Evolutionary conservation across 169 alveolate genomes (phyloP).

Genomic region (Cryptosporidium bovis): DNA sequence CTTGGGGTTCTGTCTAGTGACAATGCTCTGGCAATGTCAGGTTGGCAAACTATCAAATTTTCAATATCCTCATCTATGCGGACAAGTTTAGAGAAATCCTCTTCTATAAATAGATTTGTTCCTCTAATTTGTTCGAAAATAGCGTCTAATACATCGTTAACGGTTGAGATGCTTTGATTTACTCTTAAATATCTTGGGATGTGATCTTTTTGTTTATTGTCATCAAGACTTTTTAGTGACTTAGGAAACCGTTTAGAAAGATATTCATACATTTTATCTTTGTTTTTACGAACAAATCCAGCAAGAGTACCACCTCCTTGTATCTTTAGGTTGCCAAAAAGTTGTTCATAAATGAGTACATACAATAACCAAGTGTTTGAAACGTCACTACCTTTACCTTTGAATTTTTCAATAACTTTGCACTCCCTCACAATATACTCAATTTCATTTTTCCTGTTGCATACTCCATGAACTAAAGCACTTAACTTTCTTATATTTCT

Average conservation of each 20-base stretch:
- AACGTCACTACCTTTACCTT: background rate
- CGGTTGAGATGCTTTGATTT: conserved; percentile 23
- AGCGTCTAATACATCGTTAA: conserved; percentile 6
- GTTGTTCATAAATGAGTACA: conserved; percentile 38
- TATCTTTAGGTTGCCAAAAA: conserved; percentile 38
- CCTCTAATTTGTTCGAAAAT: conserved; percentile 19
- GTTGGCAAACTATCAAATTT: conserved; percentile 38
- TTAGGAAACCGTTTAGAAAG: conserved; percentile 43
- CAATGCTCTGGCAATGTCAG: conserved; percentile 17
- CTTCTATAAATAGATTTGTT: conserved; percentile 1
- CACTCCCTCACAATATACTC: conserved; percentile 19
- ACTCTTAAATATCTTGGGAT: conserved; percentile 72
- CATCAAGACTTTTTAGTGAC: background rate
- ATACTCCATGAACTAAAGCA: conserved; percentile 44
- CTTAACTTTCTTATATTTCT: conserved; percentile 37
- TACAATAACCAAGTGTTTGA: conserved; percentile 38
- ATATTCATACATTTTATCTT: conserved; percentile 23
- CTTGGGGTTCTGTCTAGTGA: conserved; percentile 61
- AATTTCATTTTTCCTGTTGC: conserved; percentile 34
- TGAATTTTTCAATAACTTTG: background rate
- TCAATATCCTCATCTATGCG: conserved; percentile 37
- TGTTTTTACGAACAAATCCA: conserved; percentile 36
- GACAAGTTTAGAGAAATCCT: background rate
- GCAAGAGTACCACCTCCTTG: conserved; percentile 71
- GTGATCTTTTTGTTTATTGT: background rate